Percentiles rank a stretch among this genome's conserved stretches.
Evolutionary conservation across 306 rosid species (phyloP).

Genomic region (Cyclanthera cordifolia): DNA sequence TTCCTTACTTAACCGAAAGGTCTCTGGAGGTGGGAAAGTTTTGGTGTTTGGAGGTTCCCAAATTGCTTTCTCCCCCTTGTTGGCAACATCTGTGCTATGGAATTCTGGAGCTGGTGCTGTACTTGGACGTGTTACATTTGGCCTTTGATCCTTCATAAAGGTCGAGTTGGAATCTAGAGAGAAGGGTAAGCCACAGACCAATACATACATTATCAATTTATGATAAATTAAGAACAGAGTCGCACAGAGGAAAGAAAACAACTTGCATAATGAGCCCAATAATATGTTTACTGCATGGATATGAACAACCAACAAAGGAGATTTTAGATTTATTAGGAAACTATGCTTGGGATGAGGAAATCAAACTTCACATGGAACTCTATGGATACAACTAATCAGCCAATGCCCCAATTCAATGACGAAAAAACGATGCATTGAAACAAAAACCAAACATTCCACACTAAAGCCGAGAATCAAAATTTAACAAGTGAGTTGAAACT

Average conservation of each 20-base stretch:
- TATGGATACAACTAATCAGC: not conserved
- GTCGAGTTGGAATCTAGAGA: slow-evolving; percentile 31
- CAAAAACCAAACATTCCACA: not conserved
- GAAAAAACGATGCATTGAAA: not conserved
- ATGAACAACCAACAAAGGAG: not conserved
- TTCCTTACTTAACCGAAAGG: slow-evolving; percentile 53
- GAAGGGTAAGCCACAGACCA: not conserved
- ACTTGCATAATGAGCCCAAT: not conserved
- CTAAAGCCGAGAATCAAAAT: not conserved
- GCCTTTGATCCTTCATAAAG: slow-evolving; percentile 22
- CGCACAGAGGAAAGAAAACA: not conserved
- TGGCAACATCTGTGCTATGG: slow-evolving; percentile 23
- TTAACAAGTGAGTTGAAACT: not conserved
- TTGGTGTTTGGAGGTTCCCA: slow-evolving; percentile 39
- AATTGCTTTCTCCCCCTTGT: slow-evolving; percentile 25
- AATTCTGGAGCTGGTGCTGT: slow-evolving; percentile 15
- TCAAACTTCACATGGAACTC: not conserved
- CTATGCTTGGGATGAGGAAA: not conserved
- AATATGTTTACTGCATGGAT: not conserved
- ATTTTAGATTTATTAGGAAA: not conserved
- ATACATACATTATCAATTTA: not conserved
- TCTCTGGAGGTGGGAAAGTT: slow-evolving; percentile 53
- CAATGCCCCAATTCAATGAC: not conserved
- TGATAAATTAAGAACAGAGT: not conserved
- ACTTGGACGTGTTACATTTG: slow-evolving; percentile 27